A percentile compares a stretch with the other conserved stretches of the same genome.
These are phyloP conservation scores for Entrophospora sp. DNA, from an alignment of 192 early-diverging fungal species.

Conservation along the genomic window DNA sequence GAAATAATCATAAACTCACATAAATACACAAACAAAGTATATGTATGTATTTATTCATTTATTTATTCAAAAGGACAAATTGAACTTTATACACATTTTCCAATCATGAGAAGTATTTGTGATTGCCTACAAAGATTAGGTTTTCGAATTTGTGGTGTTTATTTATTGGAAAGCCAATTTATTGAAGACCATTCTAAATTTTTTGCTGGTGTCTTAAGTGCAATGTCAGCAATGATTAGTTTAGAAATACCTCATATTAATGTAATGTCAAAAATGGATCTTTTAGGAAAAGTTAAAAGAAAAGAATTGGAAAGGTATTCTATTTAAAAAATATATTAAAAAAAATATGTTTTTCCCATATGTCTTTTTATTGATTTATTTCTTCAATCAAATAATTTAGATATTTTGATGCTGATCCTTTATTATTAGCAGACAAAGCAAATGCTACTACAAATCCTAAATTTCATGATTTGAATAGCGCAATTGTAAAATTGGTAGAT, in stretches of 20 bases:
- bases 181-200: constrained; percentile 94
- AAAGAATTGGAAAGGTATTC: constrained; percentile 49
- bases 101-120: constrained; percentile 83
- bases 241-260: constrained; percentile 98
- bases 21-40: constrained; percentile 12
- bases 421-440: constrained; percentile 76
- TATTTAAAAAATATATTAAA: not conserved
- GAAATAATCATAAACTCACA: no score
- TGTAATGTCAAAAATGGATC: constrained; percentile 96
- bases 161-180: constrained; percentile 90
- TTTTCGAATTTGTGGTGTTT: constrained; percentile 88
- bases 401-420: constrained; percentile 87
- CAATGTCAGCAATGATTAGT: constrained; percentile 92
- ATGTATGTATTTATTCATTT: not conserved
- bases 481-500: constrained; percentile 76
- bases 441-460: constrained; percentile 60
- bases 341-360: not conserved
- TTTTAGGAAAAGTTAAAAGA: constrained; percentile 57
- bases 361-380: not conserved
- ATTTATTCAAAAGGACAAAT: constrained; percentile 66
- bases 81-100: constrained; percentile 96
- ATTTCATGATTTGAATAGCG: constrained; percentile 81
- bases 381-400: constrained; percentile 29
- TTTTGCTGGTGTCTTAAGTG: constrained; percentile 93
- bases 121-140: constrained; percentile 57